Percentiles rank a stretch among this genome's conserved stretches.
phyloP scores from a whole-genome alignment of 2,329 filamentous ascomycete genomes.

The Aureobasidium sp. region DNA sequence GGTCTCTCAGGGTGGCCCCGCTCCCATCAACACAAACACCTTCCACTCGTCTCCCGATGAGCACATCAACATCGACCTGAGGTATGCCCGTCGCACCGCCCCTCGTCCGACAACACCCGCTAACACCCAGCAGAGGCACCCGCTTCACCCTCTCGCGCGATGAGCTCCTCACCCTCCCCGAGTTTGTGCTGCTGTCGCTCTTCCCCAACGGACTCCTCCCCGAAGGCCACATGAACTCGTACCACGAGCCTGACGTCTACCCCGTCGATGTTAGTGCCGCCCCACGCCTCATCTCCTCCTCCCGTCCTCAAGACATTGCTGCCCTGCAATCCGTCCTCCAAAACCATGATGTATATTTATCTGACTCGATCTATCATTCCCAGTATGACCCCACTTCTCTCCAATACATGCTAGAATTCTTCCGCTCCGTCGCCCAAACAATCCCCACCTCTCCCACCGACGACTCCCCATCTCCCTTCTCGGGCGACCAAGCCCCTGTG shows the following conservation, averaged over 20 bases:
- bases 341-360: conserved; percentile 46
- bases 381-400: conserved; percentile 95
- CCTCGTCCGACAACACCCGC: not conserved
- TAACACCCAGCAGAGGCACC: conserved; percentile 59
- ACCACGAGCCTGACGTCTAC: conserved; percentile 87
- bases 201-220: conserved; percentile 98
- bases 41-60: conserved; percentile 85
- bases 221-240: conserved; percentile 90
- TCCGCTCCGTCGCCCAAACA: conserved; percentile 91
- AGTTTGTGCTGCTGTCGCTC: conserved; percentile 94
- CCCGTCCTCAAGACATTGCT: conserved; percentile 27
- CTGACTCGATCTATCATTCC: conserved; percentile 47
- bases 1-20: conserved; percentile 82
- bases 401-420: conserved; percentile 99
- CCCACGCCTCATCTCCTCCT: conserved; percentile 26
- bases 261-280: conserved; percentile 80
- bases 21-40: conserved; percentile 83
- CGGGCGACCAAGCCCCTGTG: conserved; percentile 39
- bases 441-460: conserved; percentile 64
- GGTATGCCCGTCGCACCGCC: conserved; percentile 50
- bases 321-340: conserved; percentile 35
- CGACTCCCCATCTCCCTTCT: conserved; percentile 42
- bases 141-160: conserved; percentile 91
- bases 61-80: conserved; percentile 87
- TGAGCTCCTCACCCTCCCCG: conserved; percentile 87